Conservation (phyloP, 1,284 basidiomycete species). For the Puccinia brachypodii region DNA sequence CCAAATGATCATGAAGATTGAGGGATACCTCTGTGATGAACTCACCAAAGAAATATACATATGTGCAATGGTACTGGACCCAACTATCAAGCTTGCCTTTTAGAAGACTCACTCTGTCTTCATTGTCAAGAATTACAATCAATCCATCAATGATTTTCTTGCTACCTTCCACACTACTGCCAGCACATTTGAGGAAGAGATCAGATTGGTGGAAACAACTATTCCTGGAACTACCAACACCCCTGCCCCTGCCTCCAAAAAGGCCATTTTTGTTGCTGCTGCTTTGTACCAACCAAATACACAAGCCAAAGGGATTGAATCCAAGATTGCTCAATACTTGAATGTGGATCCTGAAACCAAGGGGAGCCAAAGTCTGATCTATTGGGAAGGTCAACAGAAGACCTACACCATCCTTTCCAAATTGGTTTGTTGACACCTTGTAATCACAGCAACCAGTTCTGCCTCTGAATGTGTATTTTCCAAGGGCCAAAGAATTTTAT, state of each 20-base stretch:
- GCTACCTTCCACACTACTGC: background rate
- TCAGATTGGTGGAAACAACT: background rate
- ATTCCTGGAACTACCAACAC: background rate
- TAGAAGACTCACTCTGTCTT: background rate
- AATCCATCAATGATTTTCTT: background rate
- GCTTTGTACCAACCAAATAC: background rate
- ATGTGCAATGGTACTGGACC: background rate
- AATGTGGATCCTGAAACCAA: background rate
- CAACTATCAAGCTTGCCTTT: background rate
- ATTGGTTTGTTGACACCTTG: background rate
- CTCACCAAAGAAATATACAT: background rate
- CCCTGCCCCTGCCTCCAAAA: too few species aligned
- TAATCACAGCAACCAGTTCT: conserved; percentile 10
- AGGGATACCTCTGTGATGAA: background rate
- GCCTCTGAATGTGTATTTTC: conserved; percentile 1
- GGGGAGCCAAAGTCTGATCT: background rate
- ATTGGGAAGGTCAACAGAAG: background rate
- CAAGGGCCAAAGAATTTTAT: background rate
- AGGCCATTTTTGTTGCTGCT: too few species aligned
- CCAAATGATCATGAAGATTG: background rate
- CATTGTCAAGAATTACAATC: background rate
- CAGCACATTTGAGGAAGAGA: background rate
- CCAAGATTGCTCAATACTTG: background rate
- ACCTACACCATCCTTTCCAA: background rate
- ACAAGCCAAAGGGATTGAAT: background rate